phyloP scores from a whole-genome alignment of 805 yeast genomes.

The Trichomonascus vanleenenianus region DNA sequence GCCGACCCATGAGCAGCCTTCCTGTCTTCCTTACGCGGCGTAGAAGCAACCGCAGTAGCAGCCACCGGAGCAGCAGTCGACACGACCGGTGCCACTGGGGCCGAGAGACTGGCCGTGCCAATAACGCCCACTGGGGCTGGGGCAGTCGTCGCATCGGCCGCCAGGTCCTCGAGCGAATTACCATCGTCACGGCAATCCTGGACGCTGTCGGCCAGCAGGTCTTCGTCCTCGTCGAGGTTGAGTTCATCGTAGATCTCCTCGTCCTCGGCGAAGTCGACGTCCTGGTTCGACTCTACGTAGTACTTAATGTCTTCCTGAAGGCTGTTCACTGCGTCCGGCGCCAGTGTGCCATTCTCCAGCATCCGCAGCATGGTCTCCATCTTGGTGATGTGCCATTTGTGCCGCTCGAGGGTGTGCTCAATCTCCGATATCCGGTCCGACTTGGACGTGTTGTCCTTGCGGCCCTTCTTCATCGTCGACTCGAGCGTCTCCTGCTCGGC shows the following conservation, averaged over 20 bases:
- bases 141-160: slow-evolving; percentile 24
- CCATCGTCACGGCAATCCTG: slow-evolving; percentile 23
- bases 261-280: slow-evolving; percentile 87
- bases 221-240: slow-evolving; percentile 53
- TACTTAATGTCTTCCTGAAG: slow-evolving; percentile 86
- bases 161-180: slow-evolving; percentile 29
- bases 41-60: slow-evolving; percentile 31
- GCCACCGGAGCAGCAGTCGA: slow-evolving; percentile 49
- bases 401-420: slow-evolving; percentile 59
- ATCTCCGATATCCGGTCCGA: slow-evolving; percentile 56
- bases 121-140: slow-evolving; percentile 36
- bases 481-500: slow-evolving; percentile 55
- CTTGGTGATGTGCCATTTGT: slow-evolving; percentile 67
- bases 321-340: slow-evolving; percentile 65
- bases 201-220: slow-evolving; percentile 21
- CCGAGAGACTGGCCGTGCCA: no score
- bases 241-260: slow-evolving; percentile 87
- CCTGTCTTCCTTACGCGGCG: slow-evolving; percentile 13
- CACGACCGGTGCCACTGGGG: no score
- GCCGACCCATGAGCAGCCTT: slow-evolving; percentile 18
- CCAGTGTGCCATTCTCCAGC: slow-evolving; percentile 72
- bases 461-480: slow-evolving; percentile 48
- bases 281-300: slow-evolving; percentile 89
- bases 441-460: slow-evolving; percentile 43
- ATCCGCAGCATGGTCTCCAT: slow-evolving; percentile 71